These are phyloP conservation scores for Emericellopsis terricola DNA, from an alignment of 495 filamentous ascomycete species.

Conservation along the genomic window DNA sequence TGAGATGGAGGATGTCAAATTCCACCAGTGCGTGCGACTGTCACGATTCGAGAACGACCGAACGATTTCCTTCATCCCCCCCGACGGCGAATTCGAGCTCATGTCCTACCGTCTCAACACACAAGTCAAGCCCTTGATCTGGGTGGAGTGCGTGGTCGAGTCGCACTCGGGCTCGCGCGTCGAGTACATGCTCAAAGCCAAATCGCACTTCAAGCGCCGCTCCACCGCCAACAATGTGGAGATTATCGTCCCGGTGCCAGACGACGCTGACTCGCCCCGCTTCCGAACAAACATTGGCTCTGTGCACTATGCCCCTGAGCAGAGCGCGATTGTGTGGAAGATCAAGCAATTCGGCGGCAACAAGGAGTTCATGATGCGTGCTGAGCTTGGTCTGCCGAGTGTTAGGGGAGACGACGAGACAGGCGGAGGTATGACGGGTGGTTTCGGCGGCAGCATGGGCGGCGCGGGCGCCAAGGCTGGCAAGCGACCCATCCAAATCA, in stretches of 20 bases:
- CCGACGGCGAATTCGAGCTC: conserved; percentile 95
- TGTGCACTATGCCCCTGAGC: conserved; percentile 97
- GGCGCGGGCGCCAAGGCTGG: conserved; percentile 56
- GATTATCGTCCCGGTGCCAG: conserved; percentile 91
- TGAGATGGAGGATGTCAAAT: conserved; percentile 99
- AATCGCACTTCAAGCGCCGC: conserved; percentile 94
- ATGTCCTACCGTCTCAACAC: conserved; percentile 99
- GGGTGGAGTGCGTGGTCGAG: conserved; percentile 97
- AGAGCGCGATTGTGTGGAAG: conserved; percentile 97
- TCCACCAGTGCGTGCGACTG: conserved; percentile 95
- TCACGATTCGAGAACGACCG: conserved; percentile 96
- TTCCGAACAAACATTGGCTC: conserved; percentile 96
- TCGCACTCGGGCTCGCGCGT: conserved; percentile 86
- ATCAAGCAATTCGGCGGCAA: conserved; percentile 98
- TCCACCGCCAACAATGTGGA: conserved; percentile 98
- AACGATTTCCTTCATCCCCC: conserved; percentile 97
- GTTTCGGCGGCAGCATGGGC: conserved; percentile 92
- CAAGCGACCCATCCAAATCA: conserved; percentile 93
- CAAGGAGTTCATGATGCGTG: conserved; percentile 98
- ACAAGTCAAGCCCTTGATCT: conserved; percentile 94
- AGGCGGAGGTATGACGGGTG: conserved; percentile 90
- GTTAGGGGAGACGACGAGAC: conserved; percentile 94
- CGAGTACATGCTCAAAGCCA: conserved; percentile 97
- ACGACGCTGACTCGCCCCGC: conserved; percentile 89
- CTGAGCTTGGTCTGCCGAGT: conserved; percentile 86